These are phyloP conservation scores for Arabidopsis thaliana DNA, from an alignment of 345 rosid species.

Conservation along the genomic window DNA sequence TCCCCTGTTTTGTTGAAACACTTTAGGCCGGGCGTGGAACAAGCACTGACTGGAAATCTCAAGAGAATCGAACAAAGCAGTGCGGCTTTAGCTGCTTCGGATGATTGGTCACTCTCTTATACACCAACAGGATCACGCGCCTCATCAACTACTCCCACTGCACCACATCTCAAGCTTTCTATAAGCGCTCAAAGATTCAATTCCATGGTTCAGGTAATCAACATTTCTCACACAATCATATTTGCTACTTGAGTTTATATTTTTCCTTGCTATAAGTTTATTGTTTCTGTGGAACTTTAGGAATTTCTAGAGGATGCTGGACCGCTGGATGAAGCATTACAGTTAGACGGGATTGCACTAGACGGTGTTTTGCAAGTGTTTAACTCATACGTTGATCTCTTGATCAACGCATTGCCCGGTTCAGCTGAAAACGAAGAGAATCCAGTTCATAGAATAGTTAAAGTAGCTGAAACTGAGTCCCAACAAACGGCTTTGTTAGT, in stretches of 20 bases:
- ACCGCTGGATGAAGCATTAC: slow-evolving; percentile 72
- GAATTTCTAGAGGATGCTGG: slow-evolving; percentile 84
- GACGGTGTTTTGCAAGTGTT: slow-evolving; percentile 84
- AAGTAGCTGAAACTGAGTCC: slow-evolving; percentile 76
- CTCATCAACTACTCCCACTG: slow-evolving; percentile 50
- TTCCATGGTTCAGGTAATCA: slow-evolving; percentile 79
- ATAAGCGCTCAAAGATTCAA: slow-evolving; percentile 79
- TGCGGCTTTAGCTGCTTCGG: slow-evolving; percentile 82
- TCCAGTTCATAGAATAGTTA: slow-evolving; percentile 63
- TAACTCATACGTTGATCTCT: slow-evolving; percentile 67
- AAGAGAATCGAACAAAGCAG: slow-evolving; percentile 80
- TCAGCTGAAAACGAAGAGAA: slow-evolving; percentile 77
- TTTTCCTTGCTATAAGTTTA: slow-evolving; percentile 5
- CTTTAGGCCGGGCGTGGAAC: slow-evolving; percentile 69
- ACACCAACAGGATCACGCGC: slow-evolving; percentile 61
- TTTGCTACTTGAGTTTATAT: slow-evolving; percentile 1
- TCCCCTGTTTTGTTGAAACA: slow-evolving; percentile 73
- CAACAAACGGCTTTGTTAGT: slow-evolving; percentile 88
- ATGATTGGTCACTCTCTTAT: slow-evolving; percentile 76
- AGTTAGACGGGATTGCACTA: slow-evolving; percentile 71
- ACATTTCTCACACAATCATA: slow-evolving; percentile 1
- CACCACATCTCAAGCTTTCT: slow-evolving; percentile 72
- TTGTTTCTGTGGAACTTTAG: slow-evolving; percentile 46
- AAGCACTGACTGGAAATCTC: slow-evolving; percentile 67
- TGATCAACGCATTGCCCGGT: slow-evolving; percentile 81